Percentiles rank a stretch among this genome's conserved stretches.
Conservation (phyloP, 257 asterid genomes). For the Solanum arcanum region DNA sequence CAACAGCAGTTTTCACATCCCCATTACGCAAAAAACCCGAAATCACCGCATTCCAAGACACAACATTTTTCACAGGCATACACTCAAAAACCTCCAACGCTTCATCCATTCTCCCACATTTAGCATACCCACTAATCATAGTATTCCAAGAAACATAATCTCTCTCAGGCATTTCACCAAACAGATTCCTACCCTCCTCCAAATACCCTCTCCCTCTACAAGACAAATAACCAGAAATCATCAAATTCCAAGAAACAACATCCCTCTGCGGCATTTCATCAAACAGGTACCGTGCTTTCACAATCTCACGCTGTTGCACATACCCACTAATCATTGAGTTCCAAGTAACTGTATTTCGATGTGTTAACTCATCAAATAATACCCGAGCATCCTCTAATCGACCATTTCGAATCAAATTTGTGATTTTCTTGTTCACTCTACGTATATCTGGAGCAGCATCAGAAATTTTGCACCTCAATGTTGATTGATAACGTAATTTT, state of each 20-base stretch:
- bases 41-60: conserved; percentile 72
- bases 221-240: conserved; percentile 48
- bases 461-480: not conserved
- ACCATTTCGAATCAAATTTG: conserved; percentile 34
- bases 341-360: conserved; percentile 65
- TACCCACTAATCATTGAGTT: conserved; percentile 71
- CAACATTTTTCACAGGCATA: conserved; percentile 60
- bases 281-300: conserved; percentile 49
- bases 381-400: conserved; percentile 48
- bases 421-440: conserved; percentile 35
- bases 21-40: conserved; percentile 64
- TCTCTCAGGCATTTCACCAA: conserved; percentile 45
- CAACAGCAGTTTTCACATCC: conserved; percentile 36
- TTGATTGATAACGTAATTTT: not conserved
- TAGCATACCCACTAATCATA: conserved; percentile 77
- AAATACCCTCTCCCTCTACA: conserved; percentile 31
- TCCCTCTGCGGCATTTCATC: conserved; percentile 64
- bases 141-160: conserved; percentile 76
- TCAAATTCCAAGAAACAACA: conserved; percentile 63
- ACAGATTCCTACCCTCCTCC: conserved; percentile 46
- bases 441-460: conserved; percentile 9
- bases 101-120: conserved; percentile 46
- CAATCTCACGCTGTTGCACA: conserved; percentile 37
- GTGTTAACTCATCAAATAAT: conserved; percentile 29
- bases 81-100: conserved; percentile 40